Percentiles rank a stretch among this genome's conserved stretches.
Evolutionary conservation across 805 yeast species (phyloP).

Genomic region (Candida pini): DNA sequence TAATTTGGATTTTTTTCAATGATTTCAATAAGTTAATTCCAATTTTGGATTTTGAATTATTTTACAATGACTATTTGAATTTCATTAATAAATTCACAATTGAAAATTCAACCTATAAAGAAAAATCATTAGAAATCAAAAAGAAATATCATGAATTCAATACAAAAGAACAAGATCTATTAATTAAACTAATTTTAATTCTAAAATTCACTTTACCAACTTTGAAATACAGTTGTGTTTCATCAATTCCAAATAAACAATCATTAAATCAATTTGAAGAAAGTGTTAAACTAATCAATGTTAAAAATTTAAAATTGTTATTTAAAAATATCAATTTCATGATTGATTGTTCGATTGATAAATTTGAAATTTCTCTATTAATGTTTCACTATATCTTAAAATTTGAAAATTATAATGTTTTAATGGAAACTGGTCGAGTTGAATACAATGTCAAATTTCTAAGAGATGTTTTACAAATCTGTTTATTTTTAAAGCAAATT

Average conservation of each 20-base stretch:
- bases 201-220: constrained; percentile 43
- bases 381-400: constrained; percentile 44
- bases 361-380: constrained; percentile 45
- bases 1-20: constrained; percentile 43
- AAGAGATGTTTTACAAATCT: constrained; percentile 41
- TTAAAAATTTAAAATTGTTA: constrained; percentile 38
- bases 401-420: constrained; percentile 26
- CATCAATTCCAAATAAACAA: constrained; percentile 24
- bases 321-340: constrained; percentile 40
- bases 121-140: constrained; percentile 39
- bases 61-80: constrained; percentile 48
- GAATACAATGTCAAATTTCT: constrained; percentile 24
- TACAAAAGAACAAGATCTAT: constrained; percentile 30
- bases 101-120: constrained; percentile 28
- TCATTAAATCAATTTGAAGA: constrained; percentile 27
- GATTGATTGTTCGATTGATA: constrained; percentile 40
- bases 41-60: constrained; percentile 46
- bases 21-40: constrained; percentile 51
- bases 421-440: constrained; percentile 30
- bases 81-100: constrained; percentile 35
- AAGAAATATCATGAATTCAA: constrained; percentile 29
- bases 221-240: constrained; percentile 23
- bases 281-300: constrained; percentile 27
- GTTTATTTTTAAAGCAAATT: constrained; percentile 32
- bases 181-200: constrained; percentile 47